Conservation (phyloP, 2,329 filamentous ascomycete genomes). For the Diplodia seriata region DNA sequence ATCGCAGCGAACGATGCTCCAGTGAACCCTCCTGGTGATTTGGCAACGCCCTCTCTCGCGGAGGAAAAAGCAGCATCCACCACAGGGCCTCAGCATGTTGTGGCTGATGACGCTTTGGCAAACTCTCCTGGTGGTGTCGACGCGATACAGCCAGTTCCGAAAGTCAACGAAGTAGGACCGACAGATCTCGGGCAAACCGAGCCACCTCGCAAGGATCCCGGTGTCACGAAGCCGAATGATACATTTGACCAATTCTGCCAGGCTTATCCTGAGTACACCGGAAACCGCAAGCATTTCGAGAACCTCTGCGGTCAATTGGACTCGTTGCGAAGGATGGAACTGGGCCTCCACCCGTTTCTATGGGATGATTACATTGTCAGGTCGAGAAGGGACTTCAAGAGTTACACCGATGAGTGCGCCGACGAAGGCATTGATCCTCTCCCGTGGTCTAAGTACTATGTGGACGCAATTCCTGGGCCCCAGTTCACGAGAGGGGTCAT, state of each 20-base stretch:
- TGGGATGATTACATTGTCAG: constrained; percentile 52
- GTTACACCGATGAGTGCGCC: constrained; percentile 38
- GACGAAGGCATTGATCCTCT: constrained; percentile 39
- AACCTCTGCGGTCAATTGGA: constrained; percentile 42
- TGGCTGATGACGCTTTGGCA: neutral
- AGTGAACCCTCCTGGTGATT: neutral
- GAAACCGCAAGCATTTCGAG: constrained; percentile 43
- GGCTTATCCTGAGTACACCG: constrained; percentile 47
- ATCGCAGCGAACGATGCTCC: neutral
- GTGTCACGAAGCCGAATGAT: neutral
- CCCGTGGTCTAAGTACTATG: constrained; percentile 46
- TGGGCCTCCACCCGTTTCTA: constrained; percentile 46
- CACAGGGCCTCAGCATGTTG: neutral
- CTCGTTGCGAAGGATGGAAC: constrained; percentile 41
- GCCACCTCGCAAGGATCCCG: neutral
- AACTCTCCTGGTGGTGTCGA: neutral
- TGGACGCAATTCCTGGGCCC: constrained; percentile 42
- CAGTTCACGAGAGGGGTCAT: constrained; percentile 41
- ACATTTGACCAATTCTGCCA: constrained; percentile 11
- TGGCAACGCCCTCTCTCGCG: neutral
- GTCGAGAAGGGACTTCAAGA: constrained; percentile 43
- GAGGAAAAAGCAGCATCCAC: neutral
- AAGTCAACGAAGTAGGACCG: neutral
- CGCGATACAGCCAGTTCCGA: neutral
- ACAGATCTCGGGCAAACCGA: neutral